phyloP scores from a whole-genome alignment of 73 alveolate genomes.

The Paramecium tetraurelia region DNA sequence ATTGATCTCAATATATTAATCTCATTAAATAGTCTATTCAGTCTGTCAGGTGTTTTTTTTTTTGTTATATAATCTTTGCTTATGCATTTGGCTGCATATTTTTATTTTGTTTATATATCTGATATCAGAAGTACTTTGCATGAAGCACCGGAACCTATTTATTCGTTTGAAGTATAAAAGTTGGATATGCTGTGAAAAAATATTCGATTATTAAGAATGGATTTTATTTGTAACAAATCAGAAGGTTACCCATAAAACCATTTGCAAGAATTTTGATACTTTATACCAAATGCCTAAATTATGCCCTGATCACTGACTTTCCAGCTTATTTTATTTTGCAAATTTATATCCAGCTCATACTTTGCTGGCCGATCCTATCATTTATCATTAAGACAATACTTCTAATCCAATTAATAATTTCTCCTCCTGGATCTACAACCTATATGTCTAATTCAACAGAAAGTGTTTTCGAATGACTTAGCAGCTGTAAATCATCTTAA shows the following conservation, averaged over 20 bases:
- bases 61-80: slow-evolving; percentile 22
- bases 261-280: not conserved
- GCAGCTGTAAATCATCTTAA: not conserved
- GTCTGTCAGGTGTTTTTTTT: slow-evolving; percentile 33
- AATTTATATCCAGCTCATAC: not conserved
- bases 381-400: not conserved
- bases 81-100: slow-evolving; percentile 48
- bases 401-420: not conserved
- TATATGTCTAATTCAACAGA: not conserved
- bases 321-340: not conserved
- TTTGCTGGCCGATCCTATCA: slow-evolving; percentile 13
- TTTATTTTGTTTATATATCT: not conserved
- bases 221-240: not conserved
- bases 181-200: not conserved
- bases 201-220: not conserved
- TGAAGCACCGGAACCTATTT: slow-evolving; percentile 36
- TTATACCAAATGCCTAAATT: not conserved
- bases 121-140: not conserved
- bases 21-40: slow-evolving; percentile 15
- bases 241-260: not conserved
- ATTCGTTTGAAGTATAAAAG: not conserved
- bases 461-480: not conserved
- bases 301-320: not conserved
- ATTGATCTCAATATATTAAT: not conserved
- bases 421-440: not conserved